Evolutionary conservation across 1,139 yeast genomes (phyloP), one percentile per base, ranked within the genome.

Genomic region (Geotrichum fermentans): DNA sequence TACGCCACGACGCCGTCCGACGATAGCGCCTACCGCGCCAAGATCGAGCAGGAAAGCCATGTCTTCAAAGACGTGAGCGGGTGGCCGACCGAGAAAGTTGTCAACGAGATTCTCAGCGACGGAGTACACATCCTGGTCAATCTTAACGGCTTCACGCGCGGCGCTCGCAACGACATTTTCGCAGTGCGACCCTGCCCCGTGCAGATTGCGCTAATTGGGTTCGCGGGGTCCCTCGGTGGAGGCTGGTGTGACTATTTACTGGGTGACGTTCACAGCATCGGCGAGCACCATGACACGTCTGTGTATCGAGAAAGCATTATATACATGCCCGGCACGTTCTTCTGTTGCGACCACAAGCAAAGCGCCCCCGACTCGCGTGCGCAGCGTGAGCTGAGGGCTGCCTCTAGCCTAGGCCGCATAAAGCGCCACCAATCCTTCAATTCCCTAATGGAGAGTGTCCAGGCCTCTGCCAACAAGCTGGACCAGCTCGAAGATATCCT

Each of bases 261-360:
- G 10, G 67, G 63, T 1, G 68, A 65, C 50, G 35, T 43, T 11
- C 50, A 52, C 7, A 6, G 48, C 2, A 43, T 50, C 35, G 50
- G 50, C 3, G 24, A 37, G 43, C 43, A 49, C 36, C 30, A 33
- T 10, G 48, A 40, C 6, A 21, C 46, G 16, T 46, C 49, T 42
- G 60, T 54, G 6, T 59, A 59, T 45, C 57, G 55, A 43, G 68
- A 65, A 46, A 57, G 57, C 40, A 54, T 64, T 22, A 61, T 65
- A 14, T 64, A 60, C 49, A 63, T 65, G 64, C 63, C 63, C 8
- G 52, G 62, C 28, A 59, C 67, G 14, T 58, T 65, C 30, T 66
- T 66, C 50, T 61, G 66, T 45, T 65, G 68, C 44, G 70, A 66
- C 43, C 69, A 66, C 38, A 55, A 61, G 6, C 69, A 65, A 49